These are phyloP conservation scores for Viridothelium virens DNA, from an alignment of 495 filamentous ascomycete genomes.

Conservation along the genomic window DNA sequence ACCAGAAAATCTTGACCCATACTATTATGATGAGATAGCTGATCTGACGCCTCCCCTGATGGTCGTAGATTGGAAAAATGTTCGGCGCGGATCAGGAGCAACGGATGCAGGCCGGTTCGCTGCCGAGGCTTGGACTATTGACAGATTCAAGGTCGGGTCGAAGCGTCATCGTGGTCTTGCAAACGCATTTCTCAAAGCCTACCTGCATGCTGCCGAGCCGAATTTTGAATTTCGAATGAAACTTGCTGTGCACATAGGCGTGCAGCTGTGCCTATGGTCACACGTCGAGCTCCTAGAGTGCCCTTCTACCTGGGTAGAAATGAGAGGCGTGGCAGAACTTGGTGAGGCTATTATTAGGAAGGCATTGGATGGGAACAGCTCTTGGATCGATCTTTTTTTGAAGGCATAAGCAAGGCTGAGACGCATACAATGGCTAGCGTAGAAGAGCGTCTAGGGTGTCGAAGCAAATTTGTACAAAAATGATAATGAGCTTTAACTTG, in stretches of 20 bases:
- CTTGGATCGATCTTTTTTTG: not conserved
- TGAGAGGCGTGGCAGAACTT: not conserved
- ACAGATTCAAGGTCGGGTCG: constrained; percentile 24
- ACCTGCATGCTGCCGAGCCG: constrained; percentile 18
- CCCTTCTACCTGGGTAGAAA: not conserved
- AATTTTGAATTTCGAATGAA: not conserved
- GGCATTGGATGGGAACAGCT: not conserved
- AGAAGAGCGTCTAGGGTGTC: too few species aligned
- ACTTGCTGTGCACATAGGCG: not conserved
- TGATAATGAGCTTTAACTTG: too few species aligned
- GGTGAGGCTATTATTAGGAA: not conserved
- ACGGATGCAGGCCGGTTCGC: constrained; percentile 38
- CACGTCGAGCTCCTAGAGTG: not conserved
- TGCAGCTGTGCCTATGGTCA: not conserved
- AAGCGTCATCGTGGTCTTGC: constrained; percentile 30
- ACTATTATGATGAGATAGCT: not conserved
- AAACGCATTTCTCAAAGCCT: constrained; percentile 28
- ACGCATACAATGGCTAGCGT: too few species aligned
- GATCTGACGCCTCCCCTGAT: constrained; percentile 16
- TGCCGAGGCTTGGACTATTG: constrained; percentile 35
- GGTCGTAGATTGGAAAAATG: constrained; percentile 38
- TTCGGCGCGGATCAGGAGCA: constrained; percentile 30
- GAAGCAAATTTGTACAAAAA: too few species aligned
- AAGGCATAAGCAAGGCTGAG: not conserved
- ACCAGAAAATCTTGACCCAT: not conserved